Evolutionary conservation across 768 basidiomycete species (phyloP).

Genomic region (Lactarius quietus): DNA sequence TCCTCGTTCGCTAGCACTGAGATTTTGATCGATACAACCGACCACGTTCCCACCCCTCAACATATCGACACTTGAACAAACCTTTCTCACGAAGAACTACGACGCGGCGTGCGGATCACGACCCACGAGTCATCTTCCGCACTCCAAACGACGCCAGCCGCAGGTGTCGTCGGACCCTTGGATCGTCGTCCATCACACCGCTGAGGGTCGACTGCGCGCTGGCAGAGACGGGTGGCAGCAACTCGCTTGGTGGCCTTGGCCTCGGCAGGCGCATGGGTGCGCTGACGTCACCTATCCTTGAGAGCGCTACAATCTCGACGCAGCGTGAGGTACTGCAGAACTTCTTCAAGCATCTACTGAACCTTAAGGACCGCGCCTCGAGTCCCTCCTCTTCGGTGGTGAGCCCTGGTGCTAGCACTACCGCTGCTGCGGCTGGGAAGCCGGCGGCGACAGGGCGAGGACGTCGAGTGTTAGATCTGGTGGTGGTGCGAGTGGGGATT

Average conservation of each 20-base stretch:
- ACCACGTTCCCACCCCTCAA: conserved; percentile 72
- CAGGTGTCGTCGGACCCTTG: conserved; percentile 93
- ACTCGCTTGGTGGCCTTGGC: conserved; percentile 23
- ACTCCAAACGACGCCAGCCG: conserved; percentile 61
- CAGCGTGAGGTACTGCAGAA: conserved; percentile 84
- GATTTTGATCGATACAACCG: conserved; percentile 35
- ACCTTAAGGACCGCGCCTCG: conserved; percentile 56
- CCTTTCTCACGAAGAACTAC: conserved; percentile 87
- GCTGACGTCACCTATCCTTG: conserved; percentile 33
- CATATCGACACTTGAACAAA: conserved; percentile 81
- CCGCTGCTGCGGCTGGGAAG: conserved; percentile 12
- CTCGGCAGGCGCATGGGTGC: conserved; percentile 22
- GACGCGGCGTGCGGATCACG: conserved; percentile 88
- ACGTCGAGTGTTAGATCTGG: conserved; percentile 3
- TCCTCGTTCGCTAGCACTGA: conserved; percentile 29
- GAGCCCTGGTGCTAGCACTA: conserved; percentile 29
- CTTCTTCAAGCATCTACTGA: conserved; percentile 82
- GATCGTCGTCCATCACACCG: conserved; percentile 78
- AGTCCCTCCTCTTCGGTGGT: conserved; percentile 34
- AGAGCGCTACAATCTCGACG: conserved; percentile 41
- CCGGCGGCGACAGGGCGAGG: conserved; percentile 6
- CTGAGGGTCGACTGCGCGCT: conserved; percentile 88
- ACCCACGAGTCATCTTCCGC: conserved; percentile 85
- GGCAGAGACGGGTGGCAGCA: conserved; percentile 77
- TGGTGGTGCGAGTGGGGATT: neutral